Base-by-base conservation (phyloP, 441 rosid species). In the Populus hybrid region DNA sequence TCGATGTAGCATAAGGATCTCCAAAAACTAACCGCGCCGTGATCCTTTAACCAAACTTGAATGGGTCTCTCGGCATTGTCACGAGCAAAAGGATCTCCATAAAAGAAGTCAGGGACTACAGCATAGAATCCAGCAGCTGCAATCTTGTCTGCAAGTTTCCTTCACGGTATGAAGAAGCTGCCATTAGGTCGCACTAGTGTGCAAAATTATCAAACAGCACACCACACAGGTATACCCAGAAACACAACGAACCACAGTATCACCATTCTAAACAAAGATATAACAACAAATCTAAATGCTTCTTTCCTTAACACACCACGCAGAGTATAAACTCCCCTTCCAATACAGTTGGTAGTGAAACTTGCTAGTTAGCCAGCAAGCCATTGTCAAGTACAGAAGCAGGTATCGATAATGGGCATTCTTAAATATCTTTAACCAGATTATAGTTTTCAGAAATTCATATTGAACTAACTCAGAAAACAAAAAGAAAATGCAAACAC, bases 41-140 rank as follows among this genome's bases (percentile, higher is more conserved):
- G 97, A 81, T 86, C 86, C 77, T 84, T 83, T 35, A 88, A 3
- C 94, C 93, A 92, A 74, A 73, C 83, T 36, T 59, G 65, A 77
- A 89, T 0, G 9, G 90, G 84, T 40, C 73, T 70, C 57, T 71
- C 82, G 6, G 78, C 65, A 67, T 81, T 82, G 21, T 83, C 86
- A 1, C 86, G 79, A 23, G n/a, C 76, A 82, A 64, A 91, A 4
- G 92, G 90, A 50, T 92, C 95, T 80, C 91, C 92, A 78, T 85
- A 71, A 74, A 92, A 85, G 86, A 90, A 89, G 78, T 92, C 94
- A 0, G 97, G 95, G 78, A 85, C 92, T 74, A 82, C 92, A 21
- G 83, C 95, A 73, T 79, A 91, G 83, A 84, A 92, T 79, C 91
- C 97, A 82, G 87, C 86, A 76, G 88, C 89, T 63, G 92, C 92